Percentiles rank a stretch among this genome's conserved stretches.
Conservation (phyloP, 2,329 filamentous ascomycete genomes). For the Purpureocillium takamizusanense region DNA sequence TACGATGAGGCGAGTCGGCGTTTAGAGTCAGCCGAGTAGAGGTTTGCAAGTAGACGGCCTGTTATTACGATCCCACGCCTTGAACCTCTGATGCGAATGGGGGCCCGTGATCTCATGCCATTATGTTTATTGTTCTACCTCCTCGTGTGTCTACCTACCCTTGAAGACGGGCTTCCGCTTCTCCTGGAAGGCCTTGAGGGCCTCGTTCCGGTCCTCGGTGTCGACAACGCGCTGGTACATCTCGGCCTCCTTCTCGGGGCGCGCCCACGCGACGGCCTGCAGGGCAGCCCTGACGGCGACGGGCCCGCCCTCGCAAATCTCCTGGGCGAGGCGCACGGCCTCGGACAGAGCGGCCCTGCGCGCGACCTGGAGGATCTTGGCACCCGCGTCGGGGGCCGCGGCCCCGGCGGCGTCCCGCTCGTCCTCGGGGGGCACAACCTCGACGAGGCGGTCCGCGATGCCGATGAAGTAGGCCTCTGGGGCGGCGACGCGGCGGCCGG, state of each 20-base stretch:
- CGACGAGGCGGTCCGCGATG: conserved; percentile 80
- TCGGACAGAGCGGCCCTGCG: conserved; percentile 62
- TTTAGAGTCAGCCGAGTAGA: too few species aligned
- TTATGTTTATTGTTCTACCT: too few species aligned
- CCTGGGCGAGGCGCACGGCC: conserved; percentile 67
- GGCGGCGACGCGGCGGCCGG: conserved; percentile 74
- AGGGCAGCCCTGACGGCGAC: conserved; percentile 73
- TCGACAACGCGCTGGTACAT: conserved; percentile 78
- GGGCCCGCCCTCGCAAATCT: conserved; percentile 86
- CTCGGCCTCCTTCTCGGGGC: conserved; percentile 72
- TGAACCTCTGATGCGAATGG: too few species aligned
- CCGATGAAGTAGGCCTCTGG: conserved; percentile 88
- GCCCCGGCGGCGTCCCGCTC: conserved; percentile 22
- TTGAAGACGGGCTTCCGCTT: conserved; percentile 53
- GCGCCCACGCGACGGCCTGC: conserved; percentile 64
- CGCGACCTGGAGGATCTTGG: conserved; percentile 44
- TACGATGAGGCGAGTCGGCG: too few species aligned
- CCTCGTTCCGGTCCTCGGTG: conserved; percentile 83
- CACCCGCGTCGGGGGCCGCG: too few species aligned
- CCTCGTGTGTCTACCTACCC: conserved; percentile 31
- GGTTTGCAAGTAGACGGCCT: too few species aligned
- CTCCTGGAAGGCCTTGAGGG: conserved; percentile 70
- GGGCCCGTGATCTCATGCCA: too few species aligned
- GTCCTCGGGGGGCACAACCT: conserved; percentile 58
- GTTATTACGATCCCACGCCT: too few species aligned